Percentiles rank a stretch among this genome's conserved stretches.
phyloP scores from a whole-genome alignment of 2,329 filamentous ascomycete species.

The Ophiocordyceps camponoti-saundersi region DNA sequence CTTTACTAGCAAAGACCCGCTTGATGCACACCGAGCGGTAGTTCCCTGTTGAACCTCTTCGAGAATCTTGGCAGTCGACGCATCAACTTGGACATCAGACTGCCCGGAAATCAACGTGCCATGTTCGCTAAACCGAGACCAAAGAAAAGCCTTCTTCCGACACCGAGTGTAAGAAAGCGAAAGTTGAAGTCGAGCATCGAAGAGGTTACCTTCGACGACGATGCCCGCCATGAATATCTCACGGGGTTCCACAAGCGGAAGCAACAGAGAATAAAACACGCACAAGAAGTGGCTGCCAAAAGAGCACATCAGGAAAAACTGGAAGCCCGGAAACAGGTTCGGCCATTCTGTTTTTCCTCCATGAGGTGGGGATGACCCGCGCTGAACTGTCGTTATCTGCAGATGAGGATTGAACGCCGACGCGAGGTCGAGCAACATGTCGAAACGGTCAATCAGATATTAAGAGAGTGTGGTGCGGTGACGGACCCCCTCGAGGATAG shows the following conservation, averaged over 20 bases:
- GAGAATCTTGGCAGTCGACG: background rate
- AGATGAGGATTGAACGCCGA: constrained; percentile 75
- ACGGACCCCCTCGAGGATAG: constrained; percentile 21
- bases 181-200: constrained; percentile 45
- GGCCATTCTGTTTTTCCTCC: constrained; percentile 4
- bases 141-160: constrained; percentile 39
- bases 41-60: background rate
- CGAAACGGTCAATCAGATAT: constrained; percentile 51
- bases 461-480: constrained; percentile 39
- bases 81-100: background rate
- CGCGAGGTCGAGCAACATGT: constrained; percentile 72
- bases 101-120: background rate
- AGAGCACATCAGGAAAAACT: constrained; percentile 64
- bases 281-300: constrained; percentile 65
- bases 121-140: constrained; percentile 41
- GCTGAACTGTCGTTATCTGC: background rate
- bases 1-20: constrained; percentile 5
- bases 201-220: constrained; percentile 72
- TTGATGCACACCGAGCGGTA: constrained; percentile 3
- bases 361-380: no score
- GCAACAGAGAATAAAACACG: constrained; percentile 64
- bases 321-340: constrained; percentile 57
- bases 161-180: constrained; percentile 44
- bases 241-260: constrained; percentile 97
- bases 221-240: constrained; percentile 69